These are phyloP conservation scores for Phytophthora chlamydospora DNA, from an alignment of 352 stramenopile genomes.

Conservation along the genomic window DNA sequence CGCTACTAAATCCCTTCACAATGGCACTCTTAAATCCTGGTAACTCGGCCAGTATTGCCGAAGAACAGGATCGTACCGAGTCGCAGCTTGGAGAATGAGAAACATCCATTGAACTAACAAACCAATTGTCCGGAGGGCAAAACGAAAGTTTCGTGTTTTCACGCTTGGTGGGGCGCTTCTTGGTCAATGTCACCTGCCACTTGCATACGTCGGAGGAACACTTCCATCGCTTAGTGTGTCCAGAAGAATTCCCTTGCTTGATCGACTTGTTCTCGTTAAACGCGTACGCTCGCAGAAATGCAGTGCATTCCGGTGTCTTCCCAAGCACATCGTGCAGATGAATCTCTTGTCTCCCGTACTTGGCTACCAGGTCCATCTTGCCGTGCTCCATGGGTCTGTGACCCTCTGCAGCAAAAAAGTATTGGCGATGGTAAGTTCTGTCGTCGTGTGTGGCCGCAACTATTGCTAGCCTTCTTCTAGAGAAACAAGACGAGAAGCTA, in stretches of 20 bases:
- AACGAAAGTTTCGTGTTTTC: conserved; percentile 1
- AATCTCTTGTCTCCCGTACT: background rate
- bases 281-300: conserved; percentile 4
- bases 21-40: conserved; percentile 5
- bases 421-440: no score
- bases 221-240: background rate
- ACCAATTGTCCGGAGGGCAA: conserved; percentile 4
- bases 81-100: conserved; percentile 5
- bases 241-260: background rate
- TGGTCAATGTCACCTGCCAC: conserved; percentile 4
- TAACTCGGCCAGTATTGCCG: background rate
- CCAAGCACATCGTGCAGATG: conserved; percentile 5
- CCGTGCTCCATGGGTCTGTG: conserved; percentile 4
- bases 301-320: background rate
- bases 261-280: conserved; percentile 26
- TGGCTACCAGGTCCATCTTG: background rate
- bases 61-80: background rate
- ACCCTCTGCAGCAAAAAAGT: no score
- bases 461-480: no score
- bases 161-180: conserved; percentile 1
- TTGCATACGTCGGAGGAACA: conserved; percentile 2
- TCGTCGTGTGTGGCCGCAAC: no score
- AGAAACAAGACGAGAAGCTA: no score
- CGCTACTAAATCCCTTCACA: conserved; percentile 6
- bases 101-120: conserved; percentile 2